Base-by-base conservation (phyloP, 1,284 basidiomycete genomes). In the Coniophora puteana region DNA sequence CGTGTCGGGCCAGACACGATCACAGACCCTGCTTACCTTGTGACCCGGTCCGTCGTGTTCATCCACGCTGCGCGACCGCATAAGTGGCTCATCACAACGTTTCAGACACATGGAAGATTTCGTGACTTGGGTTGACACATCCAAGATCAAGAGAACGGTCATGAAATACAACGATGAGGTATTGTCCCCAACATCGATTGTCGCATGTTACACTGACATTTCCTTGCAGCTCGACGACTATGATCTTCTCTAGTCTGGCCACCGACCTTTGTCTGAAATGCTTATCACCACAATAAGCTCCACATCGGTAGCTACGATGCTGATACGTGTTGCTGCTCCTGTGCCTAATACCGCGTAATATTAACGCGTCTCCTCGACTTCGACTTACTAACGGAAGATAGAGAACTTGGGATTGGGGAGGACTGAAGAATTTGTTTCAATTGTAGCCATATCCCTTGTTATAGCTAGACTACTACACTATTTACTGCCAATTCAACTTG, bases 71-170 rank as follows among this genome's bases (percentile, higher is more conserved):
- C 40, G n/a, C 13, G 5, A 44, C 14, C 37, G 36, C 29, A 26
- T 24, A 18, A n/a, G n/a, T n/a, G n/a, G n/a, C n/a, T 41, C 51
- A 49, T 51, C 25, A 49, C 25, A 24, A 8, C 34, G 10, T 31
- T 45, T 13, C 49, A 89, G 87, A 54, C 91, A 93, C 53, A 94
- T 96, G 92, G 94, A 99, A 61, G 96, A 99, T 72, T 99, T 97
- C 66, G 93, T 99, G 35, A 98, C 96, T 16, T 99, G 96, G 96
- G 93, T 99, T 13, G 94, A 99, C 63, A 94, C 93, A 18, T 93
- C 89, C 51, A 96, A 95, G 63, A 79, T 98, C 63, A 98, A 96
- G 80, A 78, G 95, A 48, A 94, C 91, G 0, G 84, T 99, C 60
- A 89, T 95, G 83, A 72, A 76, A 50, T 99, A 99, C 76, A 99